Percentiles rank a stretch among this genome's conserved stretches.
These are phyloP conservation scores for Epichloe sibirici DNA, from an alignment of 2,329 filamentous ascomycete genomes.

Conservation along the genomic window DNA sequence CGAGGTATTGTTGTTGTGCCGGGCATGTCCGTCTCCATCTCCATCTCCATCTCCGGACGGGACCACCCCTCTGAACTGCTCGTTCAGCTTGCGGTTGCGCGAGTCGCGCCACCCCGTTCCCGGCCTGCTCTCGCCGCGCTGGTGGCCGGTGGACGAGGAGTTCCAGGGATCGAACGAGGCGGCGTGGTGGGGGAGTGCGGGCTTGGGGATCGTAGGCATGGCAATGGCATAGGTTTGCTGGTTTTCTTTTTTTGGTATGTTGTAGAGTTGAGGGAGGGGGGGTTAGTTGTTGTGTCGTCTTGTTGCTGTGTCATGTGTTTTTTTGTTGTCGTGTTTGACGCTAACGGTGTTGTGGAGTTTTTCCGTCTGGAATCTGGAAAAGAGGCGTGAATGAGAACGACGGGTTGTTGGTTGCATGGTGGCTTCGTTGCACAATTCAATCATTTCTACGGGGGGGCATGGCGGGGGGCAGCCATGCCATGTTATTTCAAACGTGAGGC, in stretches of 20 bases:
- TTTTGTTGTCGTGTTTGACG: no score
- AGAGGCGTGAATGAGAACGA: no score
- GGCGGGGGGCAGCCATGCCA: no score
- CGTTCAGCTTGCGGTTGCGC: slow-evolving; percentile 53
- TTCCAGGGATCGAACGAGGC: slow-evolving; percentile 57
- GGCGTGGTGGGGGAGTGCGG: slow-evolving; percentile 29
- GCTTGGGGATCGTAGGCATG: slow-evolving; percentile 14
- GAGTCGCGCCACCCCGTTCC: slow-evolving; percentile 59
- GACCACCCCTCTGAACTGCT: slow-evolving; percentile 57
- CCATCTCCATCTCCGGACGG: slow-evolving; percentile 11
- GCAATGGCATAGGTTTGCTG: not conserved
- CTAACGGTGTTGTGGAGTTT: no score
- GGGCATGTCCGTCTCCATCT: not conserved
- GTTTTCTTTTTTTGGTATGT: not conserved
- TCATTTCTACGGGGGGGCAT: no score
- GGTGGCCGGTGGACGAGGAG: slow-evolving; percentile 64
- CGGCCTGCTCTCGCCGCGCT: slow-evolving; percentile 56
- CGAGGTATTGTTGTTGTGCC: not conserved
- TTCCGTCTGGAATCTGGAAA: no score
- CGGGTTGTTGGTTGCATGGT: no score
- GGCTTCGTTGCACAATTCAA: no score
- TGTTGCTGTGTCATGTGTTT: no score
- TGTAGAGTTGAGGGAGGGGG: not conserved
- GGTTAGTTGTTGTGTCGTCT: no score
- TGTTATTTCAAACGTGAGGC: no score